These are phyloP conservation scores for Zarea fungicola DNA, from an alignment of 2,329 filamentous ascomycete genomes.

Conservation along the genomic window DNA sequence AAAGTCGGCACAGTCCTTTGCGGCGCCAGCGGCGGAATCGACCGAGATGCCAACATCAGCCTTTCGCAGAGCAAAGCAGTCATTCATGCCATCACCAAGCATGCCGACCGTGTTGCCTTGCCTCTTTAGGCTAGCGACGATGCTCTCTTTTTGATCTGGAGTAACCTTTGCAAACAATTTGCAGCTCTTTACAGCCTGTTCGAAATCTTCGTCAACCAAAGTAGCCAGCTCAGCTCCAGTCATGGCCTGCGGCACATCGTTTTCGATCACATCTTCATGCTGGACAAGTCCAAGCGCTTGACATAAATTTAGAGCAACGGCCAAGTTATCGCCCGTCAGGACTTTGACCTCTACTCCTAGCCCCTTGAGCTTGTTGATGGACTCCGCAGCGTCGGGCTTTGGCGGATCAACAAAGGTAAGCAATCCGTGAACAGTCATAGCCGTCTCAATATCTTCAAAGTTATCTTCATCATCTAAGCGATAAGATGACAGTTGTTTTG, in stretches of 20 bases:
- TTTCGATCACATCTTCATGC: constrained; percentile 14
- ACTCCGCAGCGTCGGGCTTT: constrained; percentile 24
- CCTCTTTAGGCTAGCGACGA: constrained; percentile 20
- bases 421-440: constrained; percentile 23
- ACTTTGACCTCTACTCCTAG: constrained; percentile 25
- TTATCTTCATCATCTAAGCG: constrained; percentile 17
- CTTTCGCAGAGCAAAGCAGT: constrained; percentile 24
- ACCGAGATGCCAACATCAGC: constrained; percentile 26
- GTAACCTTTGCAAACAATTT: constrained; percentile 26
- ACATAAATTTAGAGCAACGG: constrained; percentile 25
- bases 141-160: constrained; percentile 23
- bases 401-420: constrained; percentile 25
- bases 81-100: constrained; percentile 27
- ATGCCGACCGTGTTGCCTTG: constrained; percentile 24
- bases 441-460: constrained; percentile 19
- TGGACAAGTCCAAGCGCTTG: constrained; percentile 19
- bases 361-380: constrained; percentile 19
- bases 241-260: constrained; percentile 20
- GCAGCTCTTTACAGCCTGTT: constrained; percentile 20
- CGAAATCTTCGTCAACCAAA: constrained; percentile 18
- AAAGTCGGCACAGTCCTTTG: constrained; percentile 26
- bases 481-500: constrained; percentile 15
- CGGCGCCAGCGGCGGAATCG: constrained; percentile 23
- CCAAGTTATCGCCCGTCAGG: constrained; percentile 24
- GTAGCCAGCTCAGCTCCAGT: constrained; percentile 20